Percentiles rank a stretch among this genome's conserved stretches.
Conservation (phyloP, 352 stramenopile genomes). For the Achlya hypogyna region DNA sequence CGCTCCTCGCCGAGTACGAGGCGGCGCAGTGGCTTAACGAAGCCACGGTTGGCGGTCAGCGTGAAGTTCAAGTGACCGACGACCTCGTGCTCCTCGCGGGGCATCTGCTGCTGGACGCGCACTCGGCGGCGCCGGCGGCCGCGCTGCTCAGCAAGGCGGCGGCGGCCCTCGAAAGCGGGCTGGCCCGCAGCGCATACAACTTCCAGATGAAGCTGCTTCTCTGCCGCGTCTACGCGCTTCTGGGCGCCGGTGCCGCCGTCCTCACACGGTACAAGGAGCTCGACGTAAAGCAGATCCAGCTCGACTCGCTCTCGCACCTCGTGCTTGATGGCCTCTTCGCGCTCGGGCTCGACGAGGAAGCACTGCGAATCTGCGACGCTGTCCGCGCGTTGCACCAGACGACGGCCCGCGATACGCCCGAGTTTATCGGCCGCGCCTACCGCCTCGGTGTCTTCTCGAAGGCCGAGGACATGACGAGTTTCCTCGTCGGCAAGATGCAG, state of each 20-base stretch:
- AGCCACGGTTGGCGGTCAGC: constrained; percentile 56
- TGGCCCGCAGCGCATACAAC: constrained; percentile 80
- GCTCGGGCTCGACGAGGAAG: constrained; percentile 49
- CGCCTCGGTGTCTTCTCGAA: constrained; percentile 79
- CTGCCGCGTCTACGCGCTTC: constrained; percentile 62
- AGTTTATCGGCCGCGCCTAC: constrained; percentile 73
- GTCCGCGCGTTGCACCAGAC: constrained; percentile 45
- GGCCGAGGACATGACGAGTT: constrained; percentile 72
- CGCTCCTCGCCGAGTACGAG: constrained; percentile 60
- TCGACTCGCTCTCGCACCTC: constrained; percentile 78
- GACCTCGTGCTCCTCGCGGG: constrained; percentile 65
- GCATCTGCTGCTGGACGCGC: constrained; percentile 60
- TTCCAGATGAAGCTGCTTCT: constrained; percentile 87
- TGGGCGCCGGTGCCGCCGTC: constrained; percentile 59
- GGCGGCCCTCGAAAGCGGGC: constrained; percentile 53
- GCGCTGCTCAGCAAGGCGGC: constrained; percentile 40
- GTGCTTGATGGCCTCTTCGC: constrained; percentile 72
- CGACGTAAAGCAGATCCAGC: constrained; percentile 78
- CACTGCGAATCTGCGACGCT: constrained; percentile 34
- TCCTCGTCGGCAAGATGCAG: constrained; percentile 63
- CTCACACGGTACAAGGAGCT: constrained; percentile 56
- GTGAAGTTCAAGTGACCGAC: constrained; percentile 78
- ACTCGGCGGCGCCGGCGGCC: constrained; percentile 5
- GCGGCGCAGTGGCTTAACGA: constrained; percentile 61
- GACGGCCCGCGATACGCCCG: constrained; percentile 56